phyloP scores from a whole-genome alignment of 1,284 basidiomycete species.

The Rhodotorula sp. region DNA sequence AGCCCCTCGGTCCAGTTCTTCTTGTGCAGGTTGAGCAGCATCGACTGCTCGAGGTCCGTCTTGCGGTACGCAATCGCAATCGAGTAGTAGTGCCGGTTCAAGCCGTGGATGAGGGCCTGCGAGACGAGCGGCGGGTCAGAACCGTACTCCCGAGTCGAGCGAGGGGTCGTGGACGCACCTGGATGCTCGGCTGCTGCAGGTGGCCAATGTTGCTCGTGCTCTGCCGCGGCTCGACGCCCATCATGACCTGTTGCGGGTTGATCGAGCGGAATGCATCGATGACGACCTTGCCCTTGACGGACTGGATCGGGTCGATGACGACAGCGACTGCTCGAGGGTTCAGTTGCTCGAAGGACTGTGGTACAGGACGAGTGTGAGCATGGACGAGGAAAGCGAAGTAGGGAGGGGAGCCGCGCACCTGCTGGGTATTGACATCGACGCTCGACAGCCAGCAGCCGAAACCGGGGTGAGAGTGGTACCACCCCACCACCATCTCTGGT shows the following conservation, averaged over 20 bases:
- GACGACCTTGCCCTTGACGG: constrained; percentile 86
- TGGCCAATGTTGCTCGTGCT: constrained; percentile 98
- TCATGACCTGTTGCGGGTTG: constrained; percentile 73
- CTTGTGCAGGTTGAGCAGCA: constrained; percentile 97
- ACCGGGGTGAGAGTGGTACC: constrained; percentile 99
- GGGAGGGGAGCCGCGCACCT: constrained; percentile 58
- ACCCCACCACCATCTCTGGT: constrained; percentile 98
- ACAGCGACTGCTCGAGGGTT: constrained; percentile 94
- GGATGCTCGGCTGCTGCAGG: constrained; percentile 97
- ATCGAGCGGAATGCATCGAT: constrained; percentile 99
- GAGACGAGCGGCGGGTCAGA: neutral
- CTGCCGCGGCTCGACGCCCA: constrained; percentile 93
- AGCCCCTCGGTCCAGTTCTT: constrained; percentile 96
- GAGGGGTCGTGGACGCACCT: constrained; percentile 54
- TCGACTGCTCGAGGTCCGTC: constrained; percentile 94
- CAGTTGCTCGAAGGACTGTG: constrained; percentile 92
- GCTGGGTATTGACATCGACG: constrained; percentile 99
- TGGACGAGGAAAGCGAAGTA: neutral
- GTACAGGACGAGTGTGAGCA: neutral
- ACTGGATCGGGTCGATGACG: constrained; percentile 98
- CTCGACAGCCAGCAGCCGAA: constrained; percentile 99
- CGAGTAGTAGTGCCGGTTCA: constrained; percentile 95
- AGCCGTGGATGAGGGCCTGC: constrained; percentile 64
- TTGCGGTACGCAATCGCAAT: constrained; percentile 96
- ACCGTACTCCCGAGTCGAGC: no score